phyloP scores from a whole-genome alignment of 164 flowering plant genomes.

The Dillenia suffruticosa region DNA sequence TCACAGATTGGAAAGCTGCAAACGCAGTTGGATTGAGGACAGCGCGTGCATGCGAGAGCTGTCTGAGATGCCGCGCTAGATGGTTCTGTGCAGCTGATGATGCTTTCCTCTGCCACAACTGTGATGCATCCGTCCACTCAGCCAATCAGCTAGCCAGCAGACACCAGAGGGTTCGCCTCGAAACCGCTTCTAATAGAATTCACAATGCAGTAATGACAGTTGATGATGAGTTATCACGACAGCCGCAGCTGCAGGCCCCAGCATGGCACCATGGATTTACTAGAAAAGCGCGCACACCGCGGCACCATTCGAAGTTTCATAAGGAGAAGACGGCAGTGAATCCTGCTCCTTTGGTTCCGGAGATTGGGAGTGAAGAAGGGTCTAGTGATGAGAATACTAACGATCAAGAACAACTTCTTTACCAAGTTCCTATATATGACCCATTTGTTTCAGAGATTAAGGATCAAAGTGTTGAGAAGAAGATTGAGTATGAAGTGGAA shows the following conservation, averaged over 20 bases:
- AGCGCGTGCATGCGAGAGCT: slow-evolving; percentile 52
- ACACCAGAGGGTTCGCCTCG: slow-evolving; percentile 44
- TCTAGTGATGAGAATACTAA: slow-evolving; percentile 16
- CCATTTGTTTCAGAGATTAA: slow-evolving; percentile 24
- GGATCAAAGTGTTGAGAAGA: too few species aligned
- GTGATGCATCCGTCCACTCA: slow-evolving; percentile 49
- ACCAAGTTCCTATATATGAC: slow-evolving; percentile 40
- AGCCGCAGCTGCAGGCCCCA: slow-evolving; percentile 5
- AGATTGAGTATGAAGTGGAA: neutral
- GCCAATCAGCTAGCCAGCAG: slow-evolving; percentile 52
- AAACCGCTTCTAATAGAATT: slow-evolving; percentile 11
- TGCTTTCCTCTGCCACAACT: slow-evolving; percentile 55
- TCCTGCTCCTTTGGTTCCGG: slow-evolving; percentile 38
- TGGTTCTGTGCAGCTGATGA: slow-evolving; percentile 62
- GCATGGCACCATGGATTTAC: slow-evolving; percentile 50
- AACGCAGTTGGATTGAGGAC: slow-evolving; percentile 43
- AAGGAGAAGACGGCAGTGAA: slow-evolving; percentile 4
- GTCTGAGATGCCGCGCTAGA: slow-evolving; percentile 39
- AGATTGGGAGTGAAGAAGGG: slow-evolving; percentile 30
- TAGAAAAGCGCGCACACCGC: slow-evolving; percentile 44
- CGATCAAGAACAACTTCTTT: slow-evolving; percentile 22
- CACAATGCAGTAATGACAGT: neutral
- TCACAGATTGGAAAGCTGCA: slow-evolving; percentile 20
- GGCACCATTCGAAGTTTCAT: slow-evolving; percentile 3
- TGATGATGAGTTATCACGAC: neutral